Conservation (phyloP, 177 flowering plant genomes). For the Telopea speciosissima region DNA sequence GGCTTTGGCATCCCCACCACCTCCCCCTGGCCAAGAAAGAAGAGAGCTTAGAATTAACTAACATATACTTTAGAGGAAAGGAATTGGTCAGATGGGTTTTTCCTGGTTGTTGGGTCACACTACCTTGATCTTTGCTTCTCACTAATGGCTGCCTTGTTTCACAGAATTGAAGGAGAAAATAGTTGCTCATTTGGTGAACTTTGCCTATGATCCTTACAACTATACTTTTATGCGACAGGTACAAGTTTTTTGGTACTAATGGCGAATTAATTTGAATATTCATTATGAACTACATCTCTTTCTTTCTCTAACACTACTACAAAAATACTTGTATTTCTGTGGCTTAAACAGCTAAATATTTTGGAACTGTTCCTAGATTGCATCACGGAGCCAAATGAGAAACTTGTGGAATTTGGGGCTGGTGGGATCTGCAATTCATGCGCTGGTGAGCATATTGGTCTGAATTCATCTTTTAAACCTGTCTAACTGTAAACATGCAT, state of each 20-base stretch:
- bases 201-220: not conserved
- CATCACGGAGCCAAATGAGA: conserved; percentile 87
- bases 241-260: not conserved
- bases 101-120: not conserved
- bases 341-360: conserved; percentile 66
- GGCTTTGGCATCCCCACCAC: too few relatives aligned
- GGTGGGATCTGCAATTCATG: conserved; percentile 90
- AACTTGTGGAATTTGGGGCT: conserved; percentile 77
- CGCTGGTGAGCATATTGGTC: conserved; percentile 41
- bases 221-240: not conserved
- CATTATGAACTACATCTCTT: too few relatives aligned
- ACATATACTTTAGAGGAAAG: too few relatives aligned
- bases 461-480: not conserved
- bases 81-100: too few relatives aligned
- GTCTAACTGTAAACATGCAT: not conserved
- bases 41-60: too few relatives aligned
- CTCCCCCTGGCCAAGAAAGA: too few relatives aligned
- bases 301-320: not conserved
- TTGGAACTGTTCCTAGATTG: conserved; percentile 94
- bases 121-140: not conserved
- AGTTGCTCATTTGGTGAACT: not conserved
- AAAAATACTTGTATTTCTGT: not conserved
- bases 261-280: not conserved
- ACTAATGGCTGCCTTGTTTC: not conserved
- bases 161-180: not conserved